Evolutionary conservation across 2,329 filamentous ascomycete genomes (phyloP), one percentile per base, ranked within the genome.

Genomic region (Lecanosticta acicola): DNA sequence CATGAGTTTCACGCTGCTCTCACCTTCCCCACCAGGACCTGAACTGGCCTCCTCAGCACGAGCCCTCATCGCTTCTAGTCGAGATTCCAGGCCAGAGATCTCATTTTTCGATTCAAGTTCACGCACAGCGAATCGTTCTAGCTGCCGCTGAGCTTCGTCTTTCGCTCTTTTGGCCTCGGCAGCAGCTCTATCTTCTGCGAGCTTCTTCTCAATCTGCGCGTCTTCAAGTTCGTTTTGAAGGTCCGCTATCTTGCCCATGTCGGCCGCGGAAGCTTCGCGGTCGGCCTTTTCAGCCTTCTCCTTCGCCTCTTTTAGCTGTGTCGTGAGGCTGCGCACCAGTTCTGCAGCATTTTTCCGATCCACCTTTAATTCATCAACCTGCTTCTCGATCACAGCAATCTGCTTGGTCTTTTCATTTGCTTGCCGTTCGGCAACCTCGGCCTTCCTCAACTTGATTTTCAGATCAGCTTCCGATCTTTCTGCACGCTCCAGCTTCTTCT

Each of bases 51-150:
- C 93, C 68, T 98, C 93, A 1, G 87, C 88, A 24, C 85, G 80
- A 14, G 83, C 79, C 45, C 93, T 84, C 69, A 96, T 82, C 7
- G 85, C 80, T 68, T 98, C 93, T 45, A 98, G 76, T 65, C 94
- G 94, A 57, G 85, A 84, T 69, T 98, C 94, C 53, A 95, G 75
- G 13, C 83, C 74, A 40, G 76, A 72, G 45, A 83, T 78, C 67
- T 97, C 91, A n/a, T 78, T 77, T 59, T 86, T 85, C 58, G 94
- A 73, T 62, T 96, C 91, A 4, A 84, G 68, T 65, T 95, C 87
- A 5, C 80, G 70, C 9, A 80, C 73, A 10, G 79, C 78, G 16
- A 81, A 75, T 20, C 80, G 81, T 65, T 94, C 87, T 41, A 79
- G 77, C 43, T 87, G 83, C 46, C 83, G 79, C 37, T 85, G 81